These are phyloP conservation scores for Mycena capillaripes DNA, from an alignment of 768 basidiomycete species.

Conservation along the genomic window DNA sequence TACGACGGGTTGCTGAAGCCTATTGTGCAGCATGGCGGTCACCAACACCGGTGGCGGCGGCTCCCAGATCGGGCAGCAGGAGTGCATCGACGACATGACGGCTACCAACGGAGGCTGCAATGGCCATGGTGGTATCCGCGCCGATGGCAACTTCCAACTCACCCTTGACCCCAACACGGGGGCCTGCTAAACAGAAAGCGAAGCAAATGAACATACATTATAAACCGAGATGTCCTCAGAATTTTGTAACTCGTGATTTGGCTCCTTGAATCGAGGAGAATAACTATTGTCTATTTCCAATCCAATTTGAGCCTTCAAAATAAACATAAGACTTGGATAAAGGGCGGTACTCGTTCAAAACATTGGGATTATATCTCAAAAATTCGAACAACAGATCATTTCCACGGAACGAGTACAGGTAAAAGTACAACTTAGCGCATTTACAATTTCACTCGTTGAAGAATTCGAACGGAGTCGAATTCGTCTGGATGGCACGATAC, in stretches of 20 bases:
- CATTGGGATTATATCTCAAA: too few species aligned
- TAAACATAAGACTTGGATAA: too few species aligned
- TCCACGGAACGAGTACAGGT: neutral
- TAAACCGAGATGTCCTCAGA: too few species aligned
- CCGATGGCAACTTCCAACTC: constrained; percentile 16
- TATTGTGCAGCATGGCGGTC: constrained; percentile 22
- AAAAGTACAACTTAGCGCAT: constrained; percentile 18
- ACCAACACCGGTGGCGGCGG: constrained; percentile 26
- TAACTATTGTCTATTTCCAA: too few species aligned
- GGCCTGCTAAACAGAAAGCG: constrained; percentile 18
- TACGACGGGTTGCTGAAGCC: neutral
- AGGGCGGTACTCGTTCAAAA: too few species aligned
- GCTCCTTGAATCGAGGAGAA: too few species aligned
- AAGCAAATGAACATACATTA: too few species aligned
- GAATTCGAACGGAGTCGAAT: constrained; percentile 72
- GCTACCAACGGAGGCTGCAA: constrained; percentile 27
- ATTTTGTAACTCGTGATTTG: too few species aligned
- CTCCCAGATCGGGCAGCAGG: constrained; percentile 23
- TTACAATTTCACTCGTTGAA: constrained; percentile 70
- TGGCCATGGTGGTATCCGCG: constrained; percentile 28
- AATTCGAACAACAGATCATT: too few species aligned
- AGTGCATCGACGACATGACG: constrained; percentile 29
- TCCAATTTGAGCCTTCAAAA: too few species aligned
- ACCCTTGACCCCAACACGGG: constrained; percentile 31
- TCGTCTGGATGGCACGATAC: constrained; percentile 76